Percentiles rank a stretch among this genome's conserved stretches.
These are phyloP conservation scores for Beauveria sp. DNA, from an alignment of 2,329 filamentous ascomycete species.

Conservation along the genomic window DNA sequence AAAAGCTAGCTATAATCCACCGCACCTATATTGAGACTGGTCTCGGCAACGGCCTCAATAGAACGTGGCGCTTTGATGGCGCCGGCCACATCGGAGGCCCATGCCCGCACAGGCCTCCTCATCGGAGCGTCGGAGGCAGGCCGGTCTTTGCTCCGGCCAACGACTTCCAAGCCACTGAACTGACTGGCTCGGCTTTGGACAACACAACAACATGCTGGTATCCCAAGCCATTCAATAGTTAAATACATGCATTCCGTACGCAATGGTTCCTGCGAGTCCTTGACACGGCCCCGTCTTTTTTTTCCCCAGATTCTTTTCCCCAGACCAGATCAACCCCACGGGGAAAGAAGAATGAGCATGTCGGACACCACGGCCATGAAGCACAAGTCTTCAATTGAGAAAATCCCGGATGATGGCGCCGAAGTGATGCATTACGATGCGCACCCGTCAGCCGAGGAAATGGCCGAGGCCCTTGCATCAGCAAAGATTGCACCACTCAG, in stretches of 20 bases:
- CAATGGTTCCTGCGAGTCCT: background rate
- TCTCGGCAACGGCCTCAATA: background rate
- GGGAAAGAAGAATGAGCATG: background rate
- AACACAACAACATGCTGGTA: too few relatives aligned
- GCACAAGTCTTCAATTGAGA: conserved; percentile 2
- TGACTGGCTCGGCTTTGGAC: background rate
- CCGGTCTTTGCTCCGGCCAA: background rate
- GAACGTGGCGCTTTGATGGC: background rate
- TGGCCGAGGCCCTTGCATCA: conserved; percentile 12
- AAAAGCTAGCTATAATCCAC: too few relatives aligned
- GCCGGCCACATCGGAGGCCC: too few relatives aligned
- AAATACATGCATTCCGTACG: background rate
- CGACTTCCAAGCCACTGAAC: background rate
- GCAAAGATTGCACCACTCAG: conserved; percentile 9
- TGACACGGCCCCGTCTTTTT: background rate
- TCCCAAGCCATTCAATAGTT: background rate
- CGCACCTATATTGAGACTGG: background rate
- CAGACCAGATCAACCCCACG: background rate
- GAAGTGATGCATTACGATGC: conserved; percentile 3
- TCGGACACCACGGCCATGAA: background rate
- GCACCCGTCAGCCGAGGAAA: conserved; percentile 10
- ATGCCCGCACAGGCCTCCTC: background rate
- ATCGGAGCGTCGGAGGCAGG: background rate
- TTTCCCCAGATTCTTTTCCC: background rate
- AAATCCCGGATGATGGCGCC: background rate